Conservation (phyloP, 2,329 filamentous ascomycete genomes). For the Lasiodiplodia hormozganensis region DNA sequence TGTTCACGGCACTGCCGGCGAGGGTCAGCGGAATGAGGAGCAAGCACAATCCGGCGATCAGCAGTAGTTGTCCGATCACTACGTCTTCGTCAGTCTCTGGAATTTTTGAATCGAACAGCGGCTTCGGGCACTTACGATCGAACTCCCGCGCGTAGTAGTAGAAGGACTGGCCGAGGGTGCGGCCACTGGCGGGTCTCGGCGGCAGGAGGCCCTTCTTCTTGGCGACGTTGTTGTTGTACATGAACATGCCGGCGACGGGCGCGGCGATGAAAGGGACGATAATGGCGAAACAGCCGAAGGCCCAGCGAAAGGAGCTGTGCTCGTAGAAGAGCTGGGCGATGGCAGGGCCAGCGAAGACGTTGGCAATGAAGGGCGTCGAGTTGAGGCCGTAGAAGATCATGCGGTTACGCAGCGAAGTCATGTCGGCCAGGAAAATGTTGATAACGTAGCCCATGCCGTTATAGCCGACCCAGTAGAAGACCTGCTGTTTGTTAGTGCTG, state of each 20-base stretch:
- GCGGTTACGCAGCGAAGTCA: constrained; percentile 68
- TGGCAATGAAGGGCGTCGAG: constrained; percentile 43
- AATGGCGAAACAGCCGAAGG: constrained; percentile 71
- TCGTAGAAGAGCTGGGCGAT: constrained; percentile 53
- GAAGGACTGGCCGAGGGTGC: constrained; percentile 54
- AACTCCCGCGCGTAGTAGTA: constrained; percentile 64
- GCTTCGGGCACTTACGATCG: constrained; percentile 47
- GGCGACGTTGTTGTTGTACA: constrained; percentile 65
- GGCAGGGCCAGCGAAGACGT: constrained; percentile 40
- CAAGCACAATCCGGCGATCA: constrained; percentile 64
- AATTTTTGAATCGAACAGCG: constrained; percentile 26
- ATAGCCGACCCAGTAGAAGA: constrained; percentile 62
- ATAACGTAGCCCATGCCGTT: constrained; percentile 65
- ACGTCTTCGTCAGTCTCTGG: neutral
- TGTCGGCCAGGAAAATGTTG: constrained; percentile 69
- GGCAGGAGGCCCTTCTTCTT: constrained; percentile 56
- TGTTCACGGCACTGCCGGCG: constrained; percentile 32
- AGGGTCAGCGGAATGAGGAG: constrained; percentile 73
- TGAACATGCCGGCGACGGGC: constrained; percentile 67
- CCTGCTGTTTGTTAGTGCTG: constrained; percentile 45
- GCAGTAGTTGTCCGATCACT: constrained; percentile 62
- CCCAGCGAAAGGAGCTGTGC: constrained; percentile 68
- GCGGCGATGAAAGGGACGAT: constrained; percentile 66
- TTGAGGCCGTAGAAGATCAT: constrained; percentile 65
- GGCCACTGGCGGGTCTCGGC: constrained; percentile 44